Evolutionary conservation across 1,284 basidiomycete species (phyloP).

Genomic region (Cryptococcus neoformans): DNA sequence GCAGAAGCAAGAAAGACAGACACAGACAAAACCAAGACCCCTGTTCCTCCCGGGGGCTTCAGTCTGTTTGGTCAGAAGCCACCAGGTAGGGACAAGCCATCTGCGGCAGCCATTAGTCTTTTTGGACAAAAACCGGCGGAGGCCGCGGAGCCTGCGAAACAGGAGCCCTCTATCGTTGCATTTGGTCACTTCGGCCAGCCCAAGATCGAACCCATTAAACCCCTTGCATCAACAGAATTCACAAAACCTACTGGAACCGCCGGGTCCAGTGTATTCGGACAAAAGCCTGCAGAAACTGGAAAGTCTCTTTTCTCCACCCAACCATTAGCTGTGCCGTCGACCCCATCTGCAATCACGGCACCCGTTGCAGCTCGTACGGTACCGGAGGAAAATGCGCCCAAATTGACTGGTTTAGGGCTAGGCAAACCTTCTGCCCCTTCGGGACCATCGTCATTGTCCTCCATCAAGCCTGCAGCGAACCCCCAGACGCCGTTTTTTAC

Average conservation of each 20-base stretch:
- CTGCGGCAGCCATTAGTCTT: not conserved
- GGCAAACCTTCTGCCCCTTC: not conserved
- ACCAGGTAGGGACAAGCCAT: not conserved
- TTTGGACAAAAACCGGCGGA: not conserved
- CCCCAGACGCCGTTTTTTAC: conserved; percentile 2
- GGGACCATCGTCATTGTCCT: not conserved
- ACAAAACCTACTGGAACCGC: not conserved
- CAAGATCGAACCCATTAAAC: not conserved
- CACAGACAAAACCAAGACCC: not conserved
- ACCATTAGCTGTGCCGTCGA: too few relatives aligned
- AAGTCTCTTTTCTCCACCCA: not conserved
- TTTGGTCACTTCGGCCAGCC: conserved; percentile 12
- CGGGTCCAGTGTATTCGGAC: conserved; percentile 5
- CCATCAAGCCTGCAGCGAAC: conserved; percentile 6
- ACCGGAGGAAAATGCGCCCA: too few relatives aligned
- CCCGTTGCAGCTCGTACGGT: too few relatives aligned
- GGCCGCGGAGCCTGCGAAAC: not conserved
- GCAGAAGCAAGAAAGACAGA: not conserved
- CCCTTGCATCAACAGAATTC: not conserved
- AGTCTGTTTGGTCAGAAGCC: not conserved
- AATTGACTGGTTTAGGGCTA: too few relatives aligned
- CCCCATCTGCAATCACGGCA: too few relatives aligned
- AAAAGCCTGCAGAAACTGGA: not conserved
- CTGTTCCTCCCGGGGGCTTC: not conserved
- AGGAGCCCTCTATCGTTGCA: not conserved